Evolutionary conservation across 2,329 filamentous ascomycete genomes (phyloP).

Genomic region (Alternaria gansuensis): DNA sequence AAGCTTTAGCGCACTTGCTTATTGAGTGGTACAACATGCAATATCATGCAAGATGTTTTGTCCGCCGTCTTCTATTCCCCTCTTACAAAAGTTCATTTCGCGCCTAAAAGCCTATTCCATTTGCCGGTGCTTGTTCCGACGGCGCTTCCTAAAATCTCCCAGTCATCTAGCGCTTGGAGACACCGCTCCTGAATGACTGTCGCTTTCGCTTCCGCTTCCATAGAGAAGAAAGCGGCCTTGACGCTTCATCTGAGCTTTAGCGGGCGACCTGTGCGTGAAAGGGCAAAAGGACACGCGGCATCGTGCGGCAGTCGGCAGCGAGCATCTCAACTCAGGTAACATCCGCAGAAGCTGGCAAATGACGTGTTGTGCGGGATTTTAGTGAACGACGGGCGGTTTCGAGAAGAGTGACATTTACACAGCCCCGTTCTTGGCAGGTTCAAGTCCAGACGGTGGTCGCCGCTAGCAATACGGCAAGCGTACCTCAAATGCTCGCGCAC

Average conservation of each 20-base stretch:
- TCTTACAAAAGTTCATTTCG: not conserved
- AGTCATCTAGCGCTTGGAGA: constrained; percentile 4
- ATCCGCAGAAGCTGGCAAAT: constrained; percentile 9
- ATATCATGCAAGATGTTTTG: not conserved
- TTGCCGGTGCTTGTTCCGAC: constrained; percentile 1
- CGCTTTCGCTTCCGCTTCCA: constrained; percentile 1
- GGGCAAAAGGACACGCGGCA: constrained; percentile 8
- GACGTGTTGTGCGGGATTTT: constrained; percentile 28
- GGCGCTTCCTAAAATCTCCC: not conserved
- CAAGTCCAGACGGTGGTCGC: constrained; percentile 18
- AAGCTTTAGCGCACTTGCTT: constrained; percentile 23
- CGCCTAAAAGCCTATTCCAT: not conserved
- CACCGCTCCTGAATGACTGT: constrained; percentile 1
- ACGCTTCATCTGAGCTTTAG: not conserved
- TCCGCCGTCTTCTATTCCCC: not conserved
- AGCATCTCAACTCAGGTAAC: constrained; percentile 3
- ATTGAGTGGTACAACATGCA: constrained; percentile 13
- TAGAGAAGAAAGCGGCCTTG: not conserved
- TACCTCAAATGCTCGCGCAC: constrained; percentile 29
- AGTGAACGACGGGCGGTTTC: constrained; percentile 3
- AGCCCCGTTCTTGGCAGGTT: constrained; percentile 31
- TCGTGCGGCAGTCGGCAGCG: not conserved
- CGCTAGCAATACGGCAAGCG: constrained; percentile 22
- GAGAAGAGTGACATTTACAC: constrained; percentile 21
- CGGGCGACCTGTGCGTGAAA: constrained; percentile 9